These are phyloP conservation scores for Galerina sulciceps DNA, from an alignment of 768 basidiomycete genomes.

Conservation along the genomic window DNA sequence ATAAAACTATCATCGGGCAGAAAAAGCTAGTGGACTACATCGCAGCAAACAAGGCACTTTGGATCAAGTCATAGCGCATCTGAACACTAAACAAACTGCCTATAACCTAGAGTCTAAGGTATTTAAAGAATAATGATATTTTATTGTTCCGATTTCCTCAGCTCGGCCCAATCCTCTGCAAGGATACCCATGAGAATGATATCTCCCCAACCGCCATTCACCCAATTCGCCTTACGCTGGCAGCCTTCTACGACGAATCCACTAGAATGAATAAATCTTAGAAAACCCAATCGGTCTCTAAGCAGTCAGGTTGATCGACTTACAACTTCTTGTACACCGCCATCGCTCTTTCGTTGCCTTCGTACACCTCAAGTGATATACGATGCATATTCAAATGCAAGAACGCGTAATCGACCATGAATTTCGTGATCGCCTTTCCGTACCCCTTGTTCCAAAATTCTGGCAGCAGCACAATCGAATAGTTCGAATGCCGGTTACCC, in stretches of 20 bases:
- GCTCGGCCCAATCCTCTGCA: slow-evolving; percentile 9
- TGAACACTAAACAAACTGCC: no score
- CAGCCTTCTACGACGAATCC: slow-evolving; percentile 19
- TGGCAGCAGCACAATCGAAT: slow-evolving; percentile 9
- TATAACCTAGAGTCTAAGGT: no score
- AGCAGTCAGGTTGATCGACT: neutral
- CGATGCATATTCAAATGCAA: slow-evolving; percentile 18
- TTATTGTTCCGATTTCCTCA: neutral
- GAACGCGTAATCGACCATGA: slow-evolving; percentile 18
- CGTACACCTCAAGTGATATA: slow-evolving; percentile 16
- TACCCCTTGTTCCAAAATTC: slow-evolving; percentile 14
- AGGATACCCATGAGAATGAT: slow-evolving; percentile 17
- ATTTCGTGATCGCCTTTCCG: slow-evolving; percentile 14
- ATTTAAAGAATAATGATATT: neutral
- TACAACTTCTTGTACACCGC: slow-evolving; percentile 14
- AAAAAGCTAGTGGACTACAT: slow-evolving; percentile 2
- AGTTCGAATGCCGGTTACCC: slow-evolving; percentile 7
- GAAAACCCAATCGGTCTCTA: neutral
- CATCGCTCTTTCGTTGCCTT: slow-evolving; percentile 13
- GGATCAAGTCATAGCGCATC: neutral
- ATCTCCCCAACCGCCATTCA: slow-evolving; percentile 16
- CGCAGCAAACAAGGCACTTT: slow-evolving; percentile 2
- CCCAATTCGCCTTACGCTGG: slow-evolving; percentile 9
- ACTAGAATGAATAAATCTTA: neutral
- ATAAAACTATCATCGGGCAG: slow-evolving; percentile 16